Conservation (phyloP, 1,284 basidiomycete species). For the Austroboletus novae-zelandiae region DNA sequence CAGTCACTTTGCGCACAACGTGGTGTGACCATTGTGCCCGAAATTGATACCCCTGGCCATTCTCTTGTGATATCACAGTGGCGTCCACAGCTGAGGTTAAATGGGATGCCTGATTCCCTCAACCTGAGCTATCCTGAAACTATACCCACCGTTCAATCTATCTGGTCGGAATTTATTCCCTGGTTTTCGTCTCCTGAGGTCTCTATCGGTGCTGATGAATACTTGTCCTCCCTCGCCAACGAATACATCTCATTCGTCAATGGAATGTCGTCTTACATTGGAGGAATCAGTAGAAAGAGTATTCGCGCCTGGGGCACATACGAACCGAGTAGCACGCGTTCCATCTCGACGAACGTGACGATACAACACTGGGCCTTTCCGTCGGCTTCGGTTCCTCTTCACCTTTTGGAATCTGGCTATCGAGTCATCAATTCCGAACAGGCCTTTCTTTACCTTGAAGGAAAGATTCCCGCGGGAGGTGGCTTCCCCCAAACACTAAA, state of each 20-base stretch:
- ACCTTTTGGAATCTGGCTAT: constrained; percentile 35
- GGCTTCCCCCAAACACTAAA: constrained; percentile 34
- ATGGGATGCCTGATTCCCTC: constrained; percentile 32
- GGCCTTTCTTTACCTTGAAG: constrained; percentile 38
- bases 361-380: constrained; percentile 42
- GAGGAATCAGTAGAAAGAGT: constrained; percentile 25
- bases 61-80: constrained; percentile 38
- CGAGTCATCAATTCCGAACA: constrained; percentile 37
- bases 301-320: constrained; percentile 38
- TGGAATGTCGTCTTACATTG: constrained; percentile 34
- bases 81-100: constrained; percentile 35
- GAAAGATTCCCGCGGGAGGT: constrained; percentile 33
- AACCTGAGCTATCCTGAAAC: constrained; percentile 38
- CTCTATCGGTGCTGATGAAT: constrained; percentile 42
- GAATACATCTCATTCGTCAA: constrained; percentile 39
- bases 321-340: constrained; percentile 30
- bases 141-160: constrained; percentile 34
- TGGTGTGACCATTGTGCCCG: constrained; percentile 36
- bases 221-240: constrained; percentile 31
- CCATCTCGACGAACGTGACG: constrained; percentile 35
- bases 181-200: constrained; percentile 38
- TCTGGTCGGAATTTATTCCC: constrained; percentile 39
- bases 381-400: constrained; percentile 31
- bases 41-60: constrained; percentile 40
- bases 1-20: constrained; percentile 33